Percentiles rank a stretch among this genome's conserved stretches.
phyloP scores from a whole-genome alignment of 2,329 filamentous ascomycete genomes.

The Ophiobolus disseminans region DNA sequence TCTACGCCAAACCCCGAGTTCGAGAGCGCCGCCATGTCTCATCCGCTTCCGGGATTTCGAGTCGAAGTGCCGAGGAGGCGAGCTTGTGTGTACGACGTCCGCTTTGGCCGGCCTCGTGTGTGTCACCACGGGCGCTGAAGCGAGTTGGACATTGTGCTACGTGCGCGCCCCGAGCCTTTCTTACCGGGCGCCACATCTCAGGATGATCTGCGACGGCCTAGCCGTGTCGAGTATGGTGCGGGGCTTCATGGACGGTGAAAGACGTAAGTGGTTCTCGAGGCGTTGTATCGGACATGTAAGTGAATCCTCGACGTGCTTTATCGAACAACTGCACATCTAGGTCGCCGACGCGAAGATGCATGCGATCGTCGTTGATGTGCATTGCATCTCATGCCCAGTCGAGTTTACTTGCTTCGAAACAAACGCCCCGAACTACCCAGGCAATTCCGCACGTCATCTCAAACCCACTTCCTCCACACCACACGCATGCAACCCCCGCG shows the following conservation, averaged over 20 bases:
- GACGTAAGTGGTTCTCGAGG: too few relatives aligned
- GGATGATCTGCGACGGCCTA: background rate
- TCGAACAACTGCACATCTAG: too few relatives aligned
- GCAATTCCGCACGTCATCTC: background rate
- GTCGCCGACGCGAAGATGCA: too few relatives aligned
- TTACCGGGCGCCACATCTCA: too few relatives aligned
- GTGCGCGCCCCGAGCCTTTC: too few relatives aligned
- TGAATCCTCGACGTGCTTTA: too few relatives aligned
- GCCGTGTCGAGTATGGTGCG: background rate
- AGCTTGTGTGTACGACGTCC: conserved; percentile 9
- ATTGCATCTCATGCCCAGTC: background rate
- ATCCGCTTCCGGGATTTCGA: background rate
- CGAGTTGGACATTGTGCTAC: background rate
- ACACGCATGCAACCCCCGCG: background rate
- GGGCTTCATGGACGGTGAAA: background rate
- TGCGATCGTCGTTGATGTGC: too few relatives aligned
- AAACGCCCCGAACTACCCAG: background rate
- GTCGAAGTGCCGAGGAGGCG: conserved; percentile 2
- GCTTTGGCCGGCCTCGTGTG: background rate
- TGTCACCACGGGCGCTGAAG: background rate
- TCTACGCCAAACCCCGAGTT: too few relatives aligned
- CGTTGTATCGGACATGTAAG: too few relatives aligned
- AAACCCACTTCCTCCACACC: too few relatives aligned
- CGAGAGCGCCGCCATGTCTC: too few relatives aligned
- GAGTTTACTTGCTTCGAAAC: too few relatives aligned